Base-by-base conservation (phyloP, 192 early-diverging fungal genomes). In the Ramicandelaber brevisporus region DNA sequence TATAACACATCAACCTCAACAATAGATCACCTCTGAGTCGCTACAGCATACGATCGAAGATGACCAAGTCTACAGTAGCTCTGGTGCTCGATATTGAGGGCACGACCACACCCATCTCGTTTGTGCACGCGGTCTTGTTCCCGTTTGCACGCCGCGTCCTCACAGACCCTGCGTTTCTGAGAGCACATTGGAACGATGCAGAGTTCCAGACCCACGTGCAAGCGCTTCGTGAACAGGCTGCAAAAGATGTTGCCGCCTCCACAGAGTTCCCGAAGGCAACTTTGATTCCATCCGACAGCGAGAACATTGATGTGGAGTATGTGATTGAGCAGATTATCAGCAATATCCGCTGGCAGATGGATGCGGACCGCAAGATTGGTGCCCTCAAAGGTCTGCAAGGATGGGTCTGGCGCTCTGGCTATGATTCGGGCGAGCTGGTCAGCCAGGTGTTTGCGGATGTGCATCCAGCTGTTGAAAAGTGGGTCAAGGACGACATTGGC, bases 101-200 rank as follows among this genome's bases (percentile, higher is more conserved):
- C 10, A 98, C 92, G 1, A 95, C 84, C 4, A 90, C 85, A 1
- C 84, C 88, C 10, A 89, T 98, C 17, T 67, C 82, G 14, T 98
- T 93, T 63, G 88, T 98, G 12, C 82, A 86, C 49, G 81, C 89
- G 27, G 61, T 62, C 7, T 49, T 98, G 38, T 98, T 98, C 34
- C 86, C 92, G 9, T 88, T 85, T 45, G 72, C 86, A 20, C 44
- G 44, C 15, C 40, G 50, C 17, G 57, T 70, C 22, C 37, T 79
- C 3, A 14, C 44, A 4, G 35, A 49, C n/a, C n/a, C n/a, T n/a
- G n/a, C n/a, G 17, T 98, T 89, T 33, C 40, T 98, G n/a, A 44
- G 57, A 13, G 30, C 42, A 1, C 40, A 52, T 36, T 73, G 65
- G 67, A 31, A 25, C 21, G 41, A 63, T 1, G 26, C 44, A 1